Evolutionary conservation across 148 eudicot genomes (phyloP), one percentile per base, ranked within the genome.

Genomic region (Cornus suecica): DNA sequence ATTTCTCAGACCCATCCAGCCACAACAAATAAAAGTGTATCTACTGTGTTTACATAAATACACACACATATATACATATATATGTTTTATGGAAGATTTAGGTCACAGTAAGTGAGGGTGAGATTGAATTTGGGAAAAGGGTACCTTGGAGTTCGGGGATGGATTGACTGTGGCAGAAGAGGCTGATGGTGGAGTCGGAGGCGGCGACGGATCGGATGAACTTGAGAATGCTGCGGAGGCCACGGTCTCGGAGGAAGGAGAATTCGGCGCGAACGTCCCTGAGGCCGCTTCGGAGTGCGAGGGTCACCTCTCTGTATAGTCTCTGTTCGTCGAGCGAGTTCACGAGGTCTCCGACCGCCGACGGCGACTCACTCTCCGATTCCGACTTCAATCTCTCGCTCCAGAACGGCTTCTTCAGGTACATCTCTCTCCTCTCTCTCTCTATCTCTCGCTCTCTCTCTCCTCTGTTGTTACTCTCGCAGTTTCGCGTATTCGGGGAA

Each of bases 171-270:
- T 79, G 86, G 76, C 85, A 87, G 72, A 90, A 92, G 76, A 92
- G 94, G 5, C 58, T 80, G 79, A 92, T 88, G 8, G 89, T 84
- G 6, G 87, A 66, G 45, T 90, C 90, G 3, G 89, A 86, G 28
- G 85, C 84, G 37, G 97, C 92, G 15, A 94, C 89, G 18, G 91
- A 94, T 34, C 86, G 83, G 79, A 94, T 91, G 78, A 94, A 94
- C 64, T 94, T 94, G 89, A 94, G 96, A 67, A 92, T 84, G 71
- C 83, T 83, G 65, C 91, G 92, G 41, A 94, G 92, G n/a, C 97
- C 97, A 20, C 90, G 88, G 29, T 87, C 77, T 16, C 96, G 89
- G 69, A 94, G 91, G 71, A 92, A 94, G 0, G 99, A 92, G 86
- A 92, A 94, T 68, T 92, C 97, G 68, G 99, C 91, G 10, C 89